Conservation (phyloP, 2,329 filamentous ascomycete genomes). For the Tolypocladium ophioglossoides region DNA sequence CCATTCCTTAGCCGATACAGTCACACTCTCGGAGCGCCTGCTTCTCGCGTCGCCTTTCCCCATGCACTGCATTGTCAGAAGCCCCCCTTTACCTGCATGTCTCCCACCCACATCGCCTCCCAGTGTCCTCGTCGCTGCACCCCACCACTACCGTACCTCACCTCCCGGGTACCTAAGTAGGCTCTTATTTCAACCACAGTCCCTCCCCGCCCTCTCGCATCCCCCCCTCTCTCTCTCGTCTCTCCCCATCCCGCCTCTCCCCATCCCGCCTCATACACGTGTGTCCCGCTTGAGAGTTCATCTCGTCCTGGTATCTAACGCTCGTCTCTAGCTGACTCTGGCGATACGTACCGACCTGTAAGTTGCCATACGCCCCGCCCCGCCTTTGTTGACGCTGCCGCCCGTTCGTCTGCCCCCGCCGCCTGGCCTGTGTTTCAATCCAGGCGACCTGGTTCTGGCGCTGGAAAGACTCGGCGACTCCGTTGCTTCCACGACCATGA, state of each 20-base stretch:
- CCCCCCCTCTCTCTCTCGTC: conserved; percentile 3
- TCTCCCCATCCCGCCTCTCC: conserved; percentile 4
- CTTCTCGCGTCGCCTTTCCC: conserved; percentile 20
- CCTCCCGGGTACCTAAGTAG: neutral
- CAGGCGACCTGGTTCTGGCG: neutral
- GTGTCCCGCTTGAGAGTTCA: conserved; percentile 10
- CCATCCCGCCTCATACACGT: conserved; percentile 8
- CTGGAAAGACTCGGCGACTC: neutral
- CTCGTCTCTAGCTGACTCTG: conserved; percentile 42
- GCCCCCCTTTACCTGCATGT: conserved; percentile 34
- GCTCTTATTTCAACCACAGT: conserved; percentile 19
- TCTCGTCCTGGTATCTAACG: conserved; percentile 28
- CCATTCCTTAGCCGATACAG: conserved; percentile 18
- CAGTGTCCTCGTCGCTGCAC: conserved; percentile 22
- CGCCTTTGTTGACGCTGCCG: neutral
- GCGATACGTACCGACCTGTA: conserved; percentile 51
- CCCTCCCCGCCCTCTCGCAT: conserved; percentile 13
- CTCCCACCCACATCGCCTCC: conserved; percentile 34
- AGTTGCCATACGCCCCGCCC: conserved; percentile 22
- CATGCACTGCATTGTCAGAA: conserved; percentile 22
- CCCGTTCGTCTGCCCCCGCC: conserved; percentile 5
- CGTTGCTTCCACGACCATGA: neutral
- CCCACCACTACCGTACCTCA: conserved; percentile 20
- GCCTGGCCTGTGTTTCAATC: neutral
- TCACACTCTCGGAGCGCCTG: conserved; percentile 11